Evolutionary conservation across 2,329 filamentous ascomycete species (phyloP).

Genomic region (Fusarium metavorans): DNA sequence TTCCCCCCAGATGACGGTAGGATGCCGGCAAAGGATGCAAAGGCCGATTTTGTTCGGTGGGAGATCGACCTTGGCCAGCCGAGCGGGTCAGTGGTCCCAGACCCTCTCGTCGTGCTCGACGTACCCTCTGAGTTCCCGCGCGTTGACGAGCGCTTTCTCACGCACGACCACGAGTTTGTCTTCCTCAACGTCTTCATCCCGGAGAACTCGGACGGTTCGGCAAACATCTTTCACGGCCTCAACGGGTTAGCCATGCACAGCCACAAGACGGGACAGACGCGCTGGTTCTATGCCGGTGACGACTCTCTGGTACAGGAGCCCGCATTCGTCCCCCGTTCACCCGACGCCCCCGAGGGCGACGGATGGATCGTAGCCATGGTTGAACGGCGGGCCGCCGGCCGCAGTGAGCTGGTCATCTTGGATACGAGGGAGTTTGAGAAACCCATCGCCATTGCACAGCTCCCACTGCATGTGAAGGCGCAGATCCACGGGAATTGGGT

Average conservation of each 20-base stretch:
- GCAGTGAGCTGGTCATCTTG: neutral
- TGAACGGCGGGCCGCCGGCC: neutral
- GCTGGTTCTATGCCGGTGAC: neutral
- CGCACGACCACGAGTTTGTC: neutral
- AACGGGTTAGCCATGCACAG: neutral
- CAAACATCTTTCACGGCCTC: neutral
- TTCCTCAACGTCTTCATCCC: neutral
- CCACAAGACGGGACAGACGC: neutral
- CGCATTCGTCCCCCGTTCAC: neutral
- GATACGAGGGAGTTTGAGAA: neutral
- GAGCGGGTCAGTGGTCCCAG: neutral
- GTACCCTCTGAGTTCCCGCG: neutral
- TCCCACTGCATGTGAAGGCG: neutral
- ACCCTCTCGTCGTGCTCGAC: neutral
- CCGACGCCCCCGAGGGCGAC: neutral
- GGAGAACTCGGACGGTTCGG: neutral
- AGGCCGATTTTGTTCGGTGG: constrained; percentile 32
- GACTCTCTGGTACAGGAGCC: neutral
- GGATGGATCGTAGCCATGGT: neutral
- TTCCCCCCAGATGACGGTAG: constrained; percentile 4
- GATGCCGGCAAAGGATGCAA: constrained; percentile 11
- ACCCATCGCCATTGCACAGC: neutral
- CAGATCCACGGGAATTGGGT: neutral
- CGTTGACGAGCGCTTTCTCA: neutral
- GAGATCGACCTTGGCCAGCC: constrained; percentile 21